phyloP scores from a whole-genome alignment of 1,139 yeast species.

The Kluyveromyces sp. region DNA sequence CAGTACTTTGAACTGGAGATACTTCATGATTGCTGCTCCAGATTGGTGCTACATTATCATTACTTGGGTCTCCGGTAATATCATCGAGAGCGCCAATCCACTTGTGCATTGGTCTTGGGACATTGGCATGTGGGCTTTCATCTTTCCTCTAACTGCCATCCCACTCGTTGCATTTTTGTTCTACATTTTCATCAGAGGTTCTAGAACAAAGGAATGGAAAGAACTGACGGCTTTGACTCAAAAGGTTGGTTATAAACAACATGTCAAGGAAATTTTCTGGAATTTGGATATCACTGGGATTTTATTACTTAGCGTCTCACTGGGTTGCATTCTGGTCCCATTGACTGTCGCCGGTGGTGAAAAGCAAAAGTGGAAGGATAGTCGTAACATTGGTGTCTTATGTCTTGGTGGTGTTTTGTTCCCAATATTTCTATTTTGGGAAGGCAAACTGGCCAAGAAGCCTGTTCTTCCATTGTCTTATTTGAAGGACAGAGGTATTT shows the following conservation, averaged over 20 bases:
- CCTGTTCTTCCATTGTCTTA: slow-evolving; percentile 53
- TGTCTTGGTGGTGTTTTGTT: slow-evolving; percentile 51
- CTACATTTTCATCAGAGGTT: slow-evolving; percentile 49
- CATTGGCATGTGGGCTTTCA: slow-evolving; percentile 70
- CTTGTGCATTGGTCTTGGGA: slow-evolving; percentile 53
- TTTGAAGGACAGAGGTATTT: slow-evolving; percentile 56
- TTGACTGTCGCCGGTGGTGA: slow-evolving; percentile 59
- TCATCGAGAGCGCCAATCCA: slow-evolving; percentile 35
- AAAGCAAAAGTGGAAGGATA: slow-evolving; percentile 44
- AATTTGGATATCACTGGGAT: slow-evolving; percentile 51
- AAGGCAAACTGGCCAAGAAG: slow-evolving; percentile 40
- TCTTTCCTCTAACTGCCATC: slow-evolving; percentile 52
- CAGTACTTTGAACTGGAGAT: slow-evolving; percentile 61
- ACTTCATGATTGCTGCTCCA: slow-evolving; percentile 51
- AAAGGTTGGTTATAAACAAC: slow-evolving; percentile 20
- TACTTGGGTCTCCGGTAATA: slow-evolving; percentile 63
- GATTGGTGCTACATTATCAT: slow-evolving; percentile 63
- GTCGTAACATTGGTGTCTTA: slow-evolving; percentile 54
- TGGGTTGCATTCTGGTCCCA: slow-evolving; percentile 46
- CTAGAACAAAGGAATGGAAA: slow-evolving; percentile 40
- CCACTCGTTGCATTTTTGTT: slow-evolving; percentile 47
- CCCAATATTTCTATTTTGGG: slow-evolving; percentile 50
- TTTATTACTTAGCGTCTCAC: slow-evolving; percentile 41
- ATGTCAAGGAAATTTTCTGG: slow-evolving; percentile 32
- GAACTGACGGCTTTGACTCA: slow-evolving; percentile 24